phyloP scores from a whole-genome alignment of 2,329 filamentous ascomycete species.

The Taxawa tesnikishii region DNA sequence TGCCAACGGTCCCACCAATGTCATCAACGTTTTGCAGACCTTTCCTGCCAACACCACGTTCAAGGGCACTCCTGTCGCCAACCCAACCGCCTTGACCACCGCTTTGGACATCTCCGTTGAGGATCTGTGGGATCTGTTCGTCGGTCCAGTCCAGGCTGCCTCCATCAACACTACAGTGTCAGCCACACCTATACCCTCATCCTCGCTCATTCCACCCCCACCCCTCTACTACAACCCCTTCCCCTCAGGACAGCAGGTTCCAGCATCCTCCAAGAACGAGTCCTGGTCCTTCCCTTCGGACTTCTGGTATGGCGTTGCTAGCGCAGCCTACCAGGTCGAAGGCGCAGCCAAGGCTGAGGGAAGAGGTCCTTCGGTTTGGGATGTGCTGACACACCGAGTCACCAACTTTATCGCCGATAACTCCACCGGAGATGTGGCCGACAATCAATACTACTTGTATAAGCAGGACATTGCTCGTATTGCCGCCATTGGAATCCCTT shows the following conservation, averaged over 20 bases:
- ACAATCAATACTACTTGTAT: constrained; percentile 22
- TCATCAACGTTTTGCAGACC: too few relatives aligned
- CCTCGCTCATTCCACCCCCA: constrained; percentile 19
- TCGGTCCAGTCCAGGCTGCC: constrained; percentile 16
- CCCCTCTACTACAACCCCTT: constrained; percentile 18
- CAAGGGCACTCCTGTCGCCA: too few relatives aligned
- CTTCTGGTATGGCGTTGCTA: constrained; percentile 20
- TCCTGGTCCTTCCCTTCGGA: constrained; percentile 17
- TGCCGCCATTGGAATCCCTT: constrained; percentile 17
- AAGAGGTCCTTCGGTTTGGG: constrained; percentile 15
- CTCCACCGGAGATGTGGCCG: constrained; percentile 32
- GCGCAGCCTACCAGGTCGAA: constrained; percentile 20
- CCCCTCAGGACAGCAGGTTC: constrained; percentile 20
- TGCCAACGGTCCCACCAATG: too few relatives aligned
- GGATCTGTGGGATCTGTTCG: constrained; percentile 18
- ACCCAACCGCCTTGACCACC: too few relatives aligned
- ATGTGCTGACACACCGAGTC: constrained; percentile 19
- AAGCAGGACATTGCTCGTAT: constrained; percentile 27
- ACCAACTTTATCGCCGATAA: constrained; percentile 19
- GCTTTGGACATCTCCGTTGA: too few relatives aligned
- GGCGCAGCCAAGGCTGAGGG: constrained; percentile 17
- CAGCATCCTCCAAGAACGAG: constrained; percentile 15
- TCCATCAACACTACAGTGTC: constrained; percentile 16
- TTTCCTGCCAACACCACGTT: too few relatives aligned
- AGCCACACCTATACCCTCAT: constrained; percentile 22